phyloP scores from a whole-genome alignment of 139 green algal genomes.

The Closterium sp. region DNA sequence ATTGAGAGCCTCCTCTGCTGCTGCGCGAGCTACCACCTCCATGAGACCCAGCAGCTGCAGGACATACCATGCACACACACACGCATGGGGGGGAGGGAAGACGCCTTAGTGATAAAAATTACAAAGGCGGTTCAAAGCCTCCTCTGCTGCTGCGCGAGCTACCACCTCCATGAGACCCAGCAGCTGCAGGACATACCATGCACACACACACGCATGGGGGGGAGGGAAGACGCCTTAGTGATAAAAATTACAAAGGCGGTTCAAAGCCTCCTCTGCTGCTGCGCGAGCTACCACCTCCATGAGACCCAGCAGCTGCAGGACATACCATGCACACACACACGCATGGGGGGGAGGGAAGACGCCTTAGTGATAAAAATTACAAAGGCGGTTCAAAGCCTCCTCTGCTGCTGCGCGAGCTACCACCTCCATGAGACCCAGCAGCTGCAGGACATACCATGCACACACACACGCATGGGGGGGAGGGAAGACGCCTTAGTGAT shows the following conservation, averaged over 20 bases:
- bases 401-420: conserved; percentile 19
- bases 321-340: not conserved
- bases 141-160: conserved; percentile 4
- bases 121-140: too few species aligned
- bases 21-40: conserved; percentile 29
- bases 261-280: conserved; percentile 5
- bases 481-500: too few species aligned
- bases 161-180: conserved; percentile 42
- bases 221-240: not conserved
- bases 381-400: not conserved
- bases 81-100: not conserved
- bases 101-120: too few species aligned
- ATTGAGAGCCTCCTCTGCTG: conserved; percentile 19
- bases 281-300: conserved; percentile 35
- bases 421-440: conserved; percentile 44
- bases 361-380: too few species aligned
- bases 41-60: conserved; percentile 35
- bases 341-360: not conserved
- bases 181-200: not conserved
- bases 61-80: not conserved
- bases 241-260: too few species aligned
- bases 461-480: not conserved
- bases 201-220: not conserved
- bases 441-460: not conserved
- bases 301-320: conserved; percentile 25